These are phyloP conservation scores for Scheffersomyces segobiensis DNA, from an alignment of 1,139 yeast genomes.

Conservation along the genomic window DNA sequence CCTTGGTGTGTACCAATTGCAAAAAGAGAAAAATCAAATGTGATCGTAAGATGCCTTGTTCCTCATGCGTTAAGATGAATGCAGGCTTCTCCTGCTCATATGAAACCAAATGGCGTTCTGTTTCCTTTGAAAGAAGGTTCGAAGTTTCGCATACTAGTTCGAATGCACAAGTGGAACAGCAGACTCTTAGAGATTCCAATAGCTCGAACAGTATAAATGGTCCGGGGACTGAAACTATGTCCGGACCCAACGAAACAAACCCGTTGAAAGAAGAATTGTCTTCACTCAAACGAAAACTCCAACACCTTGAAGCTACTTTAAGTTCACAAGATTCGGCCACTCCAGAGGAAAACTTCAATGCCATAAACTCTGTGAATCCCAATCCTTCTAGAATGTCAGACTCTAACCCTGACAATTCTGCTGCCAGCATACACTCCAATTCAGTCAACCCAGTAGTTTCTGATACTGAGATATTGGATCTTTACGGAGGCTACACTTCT, in stretches of 20 bases:
- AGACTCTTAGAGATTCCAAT: background rate
- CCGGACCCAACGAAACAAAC: background rate
- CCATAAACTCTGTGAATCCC: background rate
- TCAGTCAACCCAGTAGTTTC: slow-evolving; percentile 1
- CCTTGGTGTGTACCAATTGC: slow-evolving; percentile 30
- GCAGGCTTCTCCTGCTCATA: slow-evolving; percentile 17
- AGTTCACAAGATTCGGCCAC: background rate
- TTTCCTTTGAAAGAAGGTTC: slow-evolving; percentile 4
- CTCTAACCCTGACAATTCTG: background rate
- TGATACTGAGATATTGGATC: slow-evolving; percentile 24
- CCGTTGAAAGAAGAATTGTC: slow-evolving; percentile 9
- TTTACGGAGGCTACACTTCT: slow-evolving; percentile 33
- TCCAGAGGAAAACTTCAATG: background rate
- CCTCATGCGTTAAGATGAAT: slow-evolving; percentile 25
- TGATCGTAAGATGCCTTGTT: slow-evolving; percentile 28
- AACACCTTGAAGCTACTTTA: slow-evolving; percentile 9
- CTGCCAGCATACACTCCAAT: background rate
- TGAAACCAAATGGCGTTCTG: slow-evolving; percentile 14
- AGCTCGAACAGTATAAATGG: background rate
- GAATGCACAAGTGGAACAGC: background rate
- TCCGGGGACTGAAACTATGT: background rate
- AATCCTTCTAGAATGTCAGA: background rate
- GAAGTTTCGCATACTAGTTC: background rate
- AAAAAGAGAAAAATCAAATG: slow-evolving; percentile 31
- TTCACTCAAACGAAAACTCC: slow-evolving; percentile 7